phyloP scores from a whole-genome alignment of 1,139 yeast species.

The Blastobotrys proliferans region DNA sequence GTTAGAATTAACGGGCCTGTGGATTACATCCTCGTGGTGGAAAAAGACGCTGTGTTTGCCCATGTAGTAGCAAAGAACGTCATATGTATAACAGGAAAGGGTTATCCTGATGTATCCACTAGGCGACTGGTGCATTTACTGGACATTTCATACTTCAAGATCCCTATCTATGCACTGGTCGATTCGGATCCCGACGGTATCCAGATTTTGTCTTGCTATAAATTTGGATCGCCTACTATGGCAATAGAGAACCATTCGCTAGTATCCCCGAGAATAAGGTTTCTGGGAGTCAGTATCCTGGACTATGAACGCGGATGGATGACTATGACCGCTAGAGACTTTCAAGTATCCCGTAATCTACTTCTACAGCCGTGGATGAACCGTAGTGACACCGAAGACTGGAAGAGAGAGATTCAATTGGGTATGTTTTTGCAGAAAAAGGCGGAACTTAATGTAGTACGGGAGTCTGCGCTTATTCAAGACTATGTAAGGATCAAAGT shows the following conservation, averaged over 20 bases:
- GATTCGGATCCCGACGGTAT: slow-evolving; percentile 72
- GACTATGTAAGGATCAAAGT: neutral
- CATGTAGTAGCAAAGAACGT: slow-evolving; percentile 18
- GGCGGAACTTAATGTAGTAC: slow-evolving; percentile 53
- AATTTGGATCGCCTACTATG: slow-evolving; percentile 27
- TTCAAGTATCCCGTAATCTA: slow-evolving; percentile 35
- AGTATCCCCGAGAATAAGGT: slow-evolving; percentile 21
- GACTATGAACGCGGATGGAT: slow-evolving; percentile 42
- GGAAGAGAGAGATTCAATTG: slow-evolving; percentile 50
- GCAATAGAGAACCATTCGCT: slow-evolving; percentile 16
- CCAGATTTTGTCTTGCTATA: slow-evolving; percentile 49
- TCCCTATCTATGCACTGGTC: slow-evolving; percentile 47
- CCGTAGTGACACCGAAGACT: slow-evolving; percentile 17
- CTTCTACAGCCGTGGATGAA: slow-evolving; percentile 30
- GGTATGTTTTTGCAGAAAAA: slow-evolving; percentile 50
- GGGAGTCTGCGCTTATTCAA: too few relatives aligned
- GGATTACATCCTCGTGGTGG: slow-evolving; percentile 49
- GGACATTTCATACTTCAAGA: slow-evolving; percentile 44
- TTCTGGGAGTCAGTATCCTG: slow-evolving; percentile 38
- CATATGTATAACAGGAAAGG: slow-evolving; percentile 47
- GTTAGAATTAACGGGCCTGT: slow-evolving; percentile 19
- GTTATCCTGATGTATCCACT: slow-evolving; percentile 68
- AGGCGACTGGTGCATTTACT: slow-evolving; percentile 54
- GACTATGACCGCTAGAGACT: slow-evolving; percentile 38
- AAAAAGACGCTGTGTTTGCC: slow-evolving; percentile 50